Conservation (phyloP, 2,329 filamentous ascomycete species). For the Hyphodiscus sp. region DNA sequence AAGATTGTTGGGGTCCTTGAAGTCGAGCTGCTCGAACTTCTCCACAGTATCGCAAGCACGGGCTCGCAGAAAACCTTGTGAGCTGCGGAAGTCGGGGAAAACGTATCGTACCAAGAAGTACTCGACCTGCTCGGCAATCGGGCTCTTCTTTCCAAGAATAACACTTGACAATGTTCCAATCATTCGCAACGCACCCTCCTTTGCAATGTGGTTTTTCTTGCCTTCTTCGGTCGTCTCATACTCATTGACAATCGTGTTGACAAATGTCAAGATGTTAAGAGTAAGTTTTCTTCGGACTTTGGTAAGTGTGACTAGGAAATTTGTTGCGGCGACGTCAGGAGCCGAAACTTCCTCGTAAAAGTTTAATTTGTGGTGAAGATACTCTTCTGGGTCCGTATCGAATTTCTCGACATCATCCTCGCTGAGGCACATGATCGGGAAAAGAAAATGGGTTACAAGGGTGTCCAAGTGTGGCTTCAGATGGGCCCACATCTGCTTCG, state of each 20-base stretch:
- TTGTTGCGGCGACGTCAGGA: slow-evolving; percentile 91
- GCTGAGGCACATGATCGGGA: slow-evolving; percentile 88
- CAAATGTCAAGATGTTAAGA: slow-evolving; percentile 87
- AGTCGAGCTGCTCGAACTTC: slow-evolving; percentile 96
- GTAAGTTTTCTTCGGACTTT: slow-evolving; percentile 94
- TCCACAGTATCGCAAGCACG: slow-evolving; percentile 95
- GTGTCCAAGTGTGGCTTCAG: slow-evolving; percentile 91
- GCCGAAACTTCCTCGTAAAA: slow-evolving; percentile 96
- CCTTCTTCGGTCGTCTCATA: slow-evolving; percentile 80
- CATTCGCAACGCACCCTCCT: slow-evolving; percentile 95
- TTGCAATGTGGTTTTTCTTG: slow-evolving; percentile 89
- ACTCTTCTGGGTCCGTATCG: slow-evolving; percentile 89
- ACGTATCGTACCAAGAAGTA: slow-evolving; percentile 98
- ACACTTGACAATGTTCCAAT: slow-evolving; percentile 92
- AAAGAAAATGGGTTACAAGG: slow-evolving; percentile 88
- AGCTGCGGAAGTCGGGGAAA: slow-evolving; percentile 93
- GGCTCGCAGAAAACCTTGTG: slow-evolving; percentile 85
- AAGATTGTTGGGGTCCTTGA: slow-evolving; percentile 93
- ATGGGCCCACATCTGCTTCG: slow-evolving; percentile 93
- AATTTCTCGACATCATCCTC: slow-evolving; percentile 93
- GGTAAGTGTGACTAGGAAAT: slow-evolving; percentile 90
- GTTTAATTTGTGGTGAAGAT: slow-evolving; percentile 93
- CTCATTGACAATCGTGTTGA: slow-evolving; percentile 89
- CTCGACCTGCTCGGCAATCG: slow-evolving; percentile 94
- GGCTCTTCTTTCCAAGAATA: slow-evolving; percentile 95